Evolutionary conservation across 768 basidiomycete genomes (phyloP), one percentile per base, ranked within the genome.

Genomic region (Agrocybe pediades): DNA sequence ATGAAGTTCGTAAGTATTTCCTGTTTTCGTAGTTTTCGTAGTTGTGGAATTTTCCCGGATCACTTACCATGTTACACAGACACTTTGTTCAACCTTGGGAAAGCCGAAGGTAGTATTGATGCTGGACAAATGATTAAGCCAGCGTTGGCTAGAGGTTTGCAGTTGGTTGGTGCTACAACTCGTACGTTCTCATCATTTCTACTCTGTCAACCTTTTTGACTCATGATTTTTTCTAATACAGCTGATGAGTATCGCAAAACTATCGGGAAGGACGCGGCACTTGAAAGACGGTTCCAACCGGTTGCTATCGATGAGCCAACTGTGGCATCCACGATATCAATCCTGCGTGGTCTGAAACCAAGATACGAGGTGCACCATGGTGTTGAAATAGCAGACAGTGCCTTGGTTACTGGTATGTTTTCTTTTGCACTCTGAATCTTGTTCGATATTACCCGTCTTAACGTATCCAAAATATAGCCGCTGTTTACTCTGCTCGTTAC

Each of bases 91-190:
- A 90, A 94, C 51, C 81, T 96, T 6, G 94, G 94, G 0, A 95
- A 95, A 68, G 80, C 90, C 0, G 94, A 95, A 71, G 94, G 94
- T 20, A 91, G 90, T 57, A 87, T 96, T 54, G 93, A 95, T 61
- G 94, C 90, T 1, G 92, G 92, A 0, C 87, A 92, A 62, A 94
- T 95, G 91, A 94, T 95, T 62, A 95, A 94, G 63, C 92, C 92
- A 25, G 90, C 93, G 0, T 77, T 95, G 1, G 94, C 93, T 6
- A 77, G 92, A 29, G 94, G 94, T 6, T 72, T 96, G 7, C 89
- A 91, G 63, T 83, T 95, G 1, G 90, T 96, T 5, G 93, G 94
- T 17, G 94, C 94, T 0, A 96, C 93, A 0, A 95, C 94, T 5
- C 84, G 90, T 90, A 68, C 54, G 86, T 76, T 4, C 29, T 19